Evolutionary conservation across 371 early-diverging fungal species (phyloP).

Genomic region (Syncephalastrum monosporum): DNA sequence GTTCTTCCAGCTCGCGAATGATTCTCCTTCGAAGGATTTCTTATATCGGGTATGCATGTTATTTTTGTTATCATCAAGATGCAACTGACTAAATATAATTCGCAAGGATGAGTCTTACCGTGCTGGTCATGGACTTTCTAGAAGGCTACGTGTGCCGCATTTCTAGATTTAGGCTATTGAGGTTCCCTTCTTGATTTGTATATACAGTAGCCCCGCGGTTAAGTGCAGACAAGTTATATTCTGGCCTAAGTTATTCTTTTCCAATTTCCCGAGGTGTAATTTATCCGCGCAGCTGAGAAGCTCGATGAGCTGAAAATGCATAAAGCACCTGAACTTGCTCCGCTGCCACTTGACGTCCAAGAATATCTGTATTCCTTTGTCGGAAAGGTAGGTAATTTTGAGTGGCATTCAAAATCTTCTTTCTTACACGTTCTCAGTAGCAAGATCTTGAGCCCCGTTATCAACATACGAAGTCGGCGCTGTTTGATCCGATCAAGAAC

Average conservation of each 20-base stretch:
- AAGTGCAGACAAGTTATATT: no score
- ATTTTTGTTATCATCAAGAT: not conserved
- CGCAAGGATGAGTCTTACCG: not conserved
- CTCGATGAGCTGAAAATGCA: not conserved
- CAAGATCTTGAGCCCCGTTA: not conserved
- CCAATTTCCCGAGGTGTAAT: no score
- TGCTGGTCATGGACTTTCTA: not conserved
- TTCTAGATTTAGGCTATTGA: not conserved
- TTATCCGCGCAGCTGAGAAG: no score
- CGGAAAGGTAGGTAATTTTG: not conserved
- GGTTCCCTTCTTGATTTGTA: not conserved
- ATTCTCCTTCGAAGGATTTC: not conserved
- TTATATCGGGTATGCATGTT: constrained; percentile 3
- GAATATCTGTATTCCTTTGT: not conserved
- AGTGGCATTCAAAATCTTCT: not conserved
- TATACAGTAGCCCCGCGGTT: no score
- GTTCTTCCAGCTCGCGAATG: not conserved
- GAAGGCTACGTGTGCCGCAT: not conserved
- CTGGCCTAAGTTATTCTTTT: no score
- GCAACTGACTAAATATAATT: not conserved
- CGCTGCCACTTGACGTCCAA: not conserved
- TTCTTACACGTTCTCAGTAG: not conserved
- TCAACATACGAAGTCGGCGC: not conserved
- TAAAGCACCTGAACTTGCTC: not conserved
- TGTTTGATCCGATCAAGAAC: constrained; percentile 1